These are phyloP conservation scores for Xylaria acuta DNA, from an alignment of 495 filamentous ascomycete species.

Conservation along the genomic window DNA sequence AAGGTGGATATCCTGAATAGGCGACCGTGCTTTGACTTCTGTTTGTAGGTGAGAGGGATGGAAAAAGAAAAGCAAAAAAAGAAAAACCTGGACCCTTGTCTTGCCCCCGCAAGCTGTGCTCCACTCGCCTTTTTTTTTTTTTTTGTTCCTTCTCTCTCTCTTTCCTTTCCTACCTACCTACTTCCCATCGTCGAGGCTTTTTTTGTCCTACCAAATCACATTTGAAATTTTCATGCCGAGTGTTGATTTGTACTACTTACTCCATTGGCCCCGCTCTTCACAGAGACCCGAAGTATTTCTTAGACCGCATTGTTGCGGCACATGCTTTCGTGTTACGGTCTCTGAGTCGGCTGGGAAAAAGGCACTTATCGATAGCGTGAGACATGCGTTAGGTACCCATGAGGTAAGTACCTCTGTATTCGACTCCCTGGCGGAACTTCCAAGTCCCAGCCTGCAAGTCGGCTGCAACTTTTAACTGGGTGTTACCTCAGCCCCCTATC, in stretches of 20 bases:
- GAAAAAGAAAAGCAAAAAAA: conserved; percentile 7
- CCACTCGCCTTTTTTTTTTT: conserved; percentile 33
- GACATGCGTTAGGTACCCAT: conserved; percentile 7
- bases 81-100: conserved; percentile 17
- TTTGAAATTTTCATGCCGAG: not conserved
- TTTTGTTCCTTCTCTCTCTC: conserved; percentile 27
- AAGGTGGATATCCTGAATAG: not conserved
- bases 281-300: conserved; percentile 6
- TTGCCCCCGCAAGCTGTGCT: conserved; percentile 35
- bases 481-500: conserved; percentile 23
- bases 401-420: not conserved
- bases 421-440: not conserved
- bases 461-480: conserved; percentile 18
- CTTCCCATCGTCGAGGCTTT: conserved; percentile 24
- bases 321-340: not conserved
- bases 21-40: not conserved
- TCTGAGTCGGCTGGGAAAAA: not conserved
- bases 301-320: not conserved
- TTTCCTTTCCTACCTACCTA: conserved; percentile 19
- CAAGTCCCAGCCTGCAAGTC: not conserved
- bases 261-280: not conserved
- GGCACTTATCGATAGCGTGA: conserved; percentile 16
- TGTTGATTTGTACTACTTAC: not conserved
- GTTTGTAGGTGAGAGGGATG: not conserved
- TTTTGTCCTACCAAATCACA: not conserved